phyloP scores from a whole-genome alignment of 345 rosid genomes.

The Tarenaya hassleriana region DNA sequence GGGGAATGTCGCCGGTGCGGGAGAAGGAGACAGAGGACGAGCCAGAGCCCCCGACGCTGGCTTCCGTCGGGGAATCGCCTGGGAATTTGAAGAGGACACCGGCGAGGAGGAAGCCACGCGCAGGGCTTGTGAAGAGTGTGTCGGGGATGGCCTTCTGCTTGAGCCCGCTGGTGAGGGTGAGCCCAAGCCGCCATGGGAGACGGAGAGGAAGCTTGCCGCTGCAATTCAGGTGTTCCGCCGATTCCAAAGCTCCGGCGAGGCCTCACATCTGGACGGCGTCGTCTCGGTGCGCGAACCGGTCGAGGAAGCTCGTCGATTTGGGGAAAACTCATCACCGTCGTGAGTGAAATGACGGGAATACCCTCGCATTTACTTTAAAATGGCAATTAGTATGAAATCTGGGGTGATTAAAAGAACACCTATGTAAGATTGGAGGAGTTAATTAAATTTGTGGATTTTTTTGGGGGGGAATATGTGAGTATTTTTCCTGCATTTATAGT shows the following conservation, averaged over 20 bases:
- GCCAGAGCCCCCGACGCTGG: conserved; percentile 29
- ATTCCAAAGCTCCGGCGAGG: no score
- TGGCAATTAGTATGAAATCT: no score
- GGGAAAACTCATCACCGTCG: conserved; percentile 68
- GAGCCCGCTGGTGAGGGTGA: conserved; percentile 85
- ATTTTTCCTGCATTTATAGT: no score
- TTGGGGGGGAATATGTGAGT: no score
- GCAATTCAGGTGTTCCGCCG: conserved; percentile 44
- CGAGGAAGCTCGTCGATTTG: conserved; percentile 84
- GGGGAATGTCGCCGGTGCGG: conserved; percentile 79
- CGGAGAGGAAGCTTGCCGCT: conserved; percentile 47
- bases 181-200: conserved; percentile 59
- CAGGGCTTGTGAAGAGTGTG: conserved; percentile 26
- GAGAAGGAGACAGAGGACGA: conserved; percentile 31
- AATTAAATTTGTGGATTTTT: no score
- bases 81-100: conserved; percentile 36
- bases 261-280: conserved; percentile 71
- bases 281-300: conserved; percentile 63
- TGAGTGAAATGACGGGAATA: conserved; percentile 28
- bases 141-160: conserved; percentile 71
- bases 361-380: no score
- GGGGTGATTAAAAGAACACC: no score
- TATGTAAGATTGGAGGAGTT: no score
- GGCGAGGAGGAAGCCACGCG: conserved; percentile 25
- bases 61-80: conserved; percentile 40